Conservation (phyloP, 2,329 filamentous ascomycete species). For the Xylariaceae sp. region DNA sequence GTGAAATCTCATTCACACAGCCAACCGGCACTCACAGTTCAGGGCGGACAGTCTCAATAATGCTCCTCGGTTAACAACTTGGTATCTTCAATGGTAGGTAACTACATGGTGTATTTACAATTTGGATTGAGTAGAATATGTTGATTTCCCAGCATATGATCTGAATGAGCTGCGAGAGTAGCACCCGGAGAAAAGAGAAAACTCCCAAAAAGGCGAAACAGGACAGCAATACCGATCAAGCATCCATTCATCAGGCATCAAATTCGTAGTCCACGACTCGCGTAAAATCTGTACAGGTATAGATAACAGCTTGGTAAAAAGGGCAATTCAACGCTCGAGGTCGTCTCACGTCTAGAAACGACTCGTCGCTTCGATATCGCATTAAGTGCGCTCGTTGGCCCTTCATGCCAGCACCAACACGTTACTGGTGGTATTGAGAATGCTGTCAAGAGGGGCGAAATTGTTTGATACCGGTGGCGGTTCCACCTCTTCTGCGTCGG, state of each 20-base stretch:
- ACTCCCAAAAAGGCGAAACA: not conserved
- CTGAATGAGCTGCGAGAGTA: slow-evolving; percentile 1
- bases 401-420: slow-evolving; percentile 26
- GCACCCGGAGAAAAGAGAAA: slow-evolving; percentile 5
- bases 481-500: slow-evolving; percentile 43
- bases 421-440: slow-evolving; percentile 19
- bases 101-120: not conserved
- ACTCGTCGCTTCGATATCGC: not conserved
- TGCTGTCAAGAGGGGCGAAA: slow-evolving; percentile 21
- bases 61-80: not conserved
- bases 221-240: not conserved
- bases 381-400: not conserved
- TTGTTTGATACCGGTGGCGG: slow-evolving; percentile 28
- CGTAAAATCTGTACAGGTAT: slow-evolving; percentile 2
- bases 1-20: too few relatives aligned
- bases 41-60: too few relatives aligned
- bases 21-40: too few relatives aligned
- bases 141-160: not conserved
- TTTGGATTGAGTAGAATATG: not conserved
- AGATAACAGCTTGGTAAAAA: not conserved
- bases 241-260: not conserved
- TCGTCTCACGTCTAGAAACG: not conserved
- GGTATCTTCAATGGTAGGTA: not conserved
- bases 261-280: not conserved
- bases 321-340: not conserved